Base-by-base conservation (phyloP, 352 stramenopile species). In the Thraustochytrium striatum region DNA sequence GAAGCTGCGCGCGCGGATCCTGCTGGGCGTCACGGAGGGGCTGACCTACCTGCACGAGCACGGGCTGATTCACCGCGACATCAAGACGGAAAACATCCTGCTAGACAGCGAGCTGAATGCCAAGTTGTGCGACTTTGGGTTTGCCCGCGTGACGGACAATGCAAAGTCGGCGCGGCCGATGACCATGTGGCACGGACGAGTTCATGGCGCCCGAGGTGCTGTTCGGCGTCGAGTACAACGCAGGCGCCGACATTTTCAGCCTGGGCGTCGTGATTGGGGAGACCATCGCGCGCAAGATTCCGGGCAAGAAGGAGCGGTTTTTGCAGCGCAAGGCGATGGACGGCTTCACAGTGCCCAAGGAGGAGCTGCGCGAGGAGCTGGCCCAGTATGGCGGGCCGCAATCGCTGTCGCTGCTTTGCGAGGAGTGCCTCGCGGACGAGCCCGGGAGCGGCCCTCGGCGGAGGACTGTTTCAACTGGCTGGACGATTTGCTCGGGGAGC, bases 401-500 rank as follows among this genome's bases (percentile, higher is more conserved):
- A 3, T 41, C 25, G 39, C 57, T 82, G 8, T 38, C 39, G 3
- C 32, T 82, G 28, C 59, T 72, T 33, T 69, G 36, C 41, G 7
- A 82, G 47, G 57, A 82, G 69, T 82, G 78, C 57, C 58, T 82
- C 35, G 47, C 78, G 8, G 21, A 82, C 36, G 78, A 82, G 41
- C 41, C 78, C 5, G 69, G 28, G 72, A 82, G 9, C 28, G 78
- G 7, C 69, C 79, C 11, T 61, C 80, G 16, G n/a, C 65, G 13
- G 25, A 44, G 9, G 44, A 62, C 41, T 50, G 53, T 21, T 33
- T n/a, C 19, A 30, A 57, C 19, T 82, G 69, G 78, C 53, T 82
- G 89, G 35, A 86, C 84, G 58, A 88, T 90, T 57, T 93, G 85
- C 35, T 85, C 85, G 61, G 90, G 89, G 86, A 95, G 92, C 84